phyloP scores from a whole-genome alignment of 371 early-diverging fungal genomes.

The Mortierella sp. region DNA sequence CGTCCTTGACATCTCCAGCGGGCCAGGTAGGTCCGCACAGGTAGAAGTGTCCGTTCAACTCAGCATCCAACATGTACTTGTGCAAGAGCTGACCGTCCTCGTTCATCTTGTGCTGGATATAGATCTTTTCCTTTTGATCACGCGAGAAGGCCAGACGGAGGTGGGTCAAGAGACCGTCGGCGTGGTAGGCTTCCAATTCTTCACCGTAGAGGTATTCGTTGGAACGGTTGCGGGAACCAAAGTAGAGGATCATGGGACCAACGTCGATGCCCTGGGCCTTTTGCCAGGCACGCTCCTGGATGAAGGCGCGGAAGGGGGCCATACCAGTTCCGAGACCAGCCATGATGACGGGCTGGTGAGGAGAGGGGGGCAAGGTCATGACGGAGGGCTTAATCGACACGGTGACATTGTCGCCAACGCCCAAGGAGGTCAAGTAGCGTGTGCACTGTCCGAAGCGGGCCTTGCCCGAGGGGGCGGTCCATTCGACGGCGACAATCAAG shows the following conservation, averaged over 20 bases:
- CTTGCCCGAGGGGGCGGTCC: constrained; percentile 78
- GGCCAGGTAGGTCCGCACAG: constrained; percentile 97
- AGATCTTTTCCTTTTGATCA: constrained; percentile 93
- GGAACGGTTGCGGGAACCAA: constrained; percentile 93
- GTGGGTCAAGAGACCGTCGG: constrained; percentile 87
- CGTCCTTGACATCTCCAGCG: constrained; percentile 94
- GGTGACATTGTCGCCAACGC: constrained; percentile 79
- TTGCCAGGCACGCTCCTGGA: constrained; percentile 90
- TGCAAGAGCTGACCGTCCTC: constrained; percentile 84
- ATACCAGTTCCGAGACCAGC: constrained; percentile 97
- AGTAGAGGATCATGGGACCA: constrained; percentile 95
- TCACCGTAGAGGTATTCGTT: constrained; percentile 97
- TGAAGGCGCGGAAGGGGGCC: constrained; percentile 98
- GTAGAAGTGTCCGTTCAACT: constrained; percentile 88
- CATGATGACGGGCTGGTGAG: constrained; percentile 93
- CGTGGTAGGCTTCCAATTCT: constrained; percentile 93
- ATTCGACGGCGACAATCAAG: constrained; percentile 92
- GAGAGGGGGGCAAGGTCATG: constrained; percentile 92
- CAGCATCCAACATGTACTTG: constrained; percentile 77
- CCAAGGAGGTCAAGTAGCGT: constrained; percentile 82
- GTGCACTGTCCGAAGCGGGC: constrained; percentile 91
- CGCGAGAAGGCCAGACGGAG: constrained; percentile 94
- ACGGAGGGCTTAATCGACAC: constrained; percentile 96
- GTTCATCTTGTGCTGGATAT: constrained; percentile 95
- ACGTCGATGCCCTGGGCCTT: constrained; percentile 83